These are phyloP conservation scores for Aciculoconidium aculeatum DNA, from an alignment of 805 yeast species.

Conservation along the genomic window DNA sequence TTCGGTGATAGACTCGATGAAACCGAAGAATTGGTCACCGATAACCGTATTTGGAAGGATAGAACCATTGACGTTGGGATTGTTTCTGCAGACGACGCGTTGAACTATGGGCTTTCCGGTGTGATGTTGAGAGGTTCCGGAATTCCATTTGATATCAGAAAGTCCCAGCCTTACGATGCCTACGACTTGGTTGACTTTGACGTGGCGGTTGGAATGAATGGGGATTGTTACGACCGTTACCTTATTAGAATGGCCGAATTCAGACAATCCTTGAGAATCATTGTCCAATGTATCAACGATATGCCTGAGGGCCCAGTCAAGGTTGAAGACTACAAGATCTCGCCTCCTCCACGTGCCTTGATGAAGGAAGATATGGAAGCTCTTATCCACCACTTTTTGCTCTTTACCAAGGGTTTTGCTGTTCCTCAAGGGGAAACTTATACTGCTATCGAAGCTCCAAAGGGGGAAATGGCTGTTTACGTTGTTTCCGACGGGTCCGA, in stretches of 20 bases:
- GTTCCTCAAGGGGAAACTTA: conserved; percentile 91
- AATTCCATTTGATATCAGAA: conserved; percentile 80
- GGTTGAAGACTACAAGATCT: conserved; percentile 82
- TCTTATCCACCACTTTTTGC: conserved; percentile 80
- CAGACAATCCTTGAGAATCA: conserved; percentile 83
- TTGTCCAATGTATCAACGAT: conserved; percentile 83
- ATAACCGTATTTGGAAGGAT: conserved; percentile 88
- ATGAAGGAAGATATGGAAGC: conserved; percentile 95
- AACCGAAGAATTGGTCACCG: conserved; percentile 83
- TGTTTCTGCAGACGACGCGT: conserved; percentile 81
- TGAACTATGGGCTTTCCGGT: conserved; percentile 74
- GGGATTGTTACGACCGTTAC: conserved; percentile 90
- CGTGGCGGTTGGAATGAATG: conserved; percentile 78
- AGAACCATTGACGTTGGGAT: conserved; percentile 78
- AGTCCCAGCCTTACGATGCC: conserved; percentile 85
- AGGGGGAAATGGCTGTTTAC: conserved; percentile 92
- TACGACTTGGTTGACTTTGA: conserved; percentile 83
- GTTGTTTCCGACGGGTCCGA: conserved; percentile 86
- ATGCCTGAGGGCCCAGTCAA: conserved; percentile 92
- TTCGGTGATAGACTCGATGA: conserved; percentile 91
- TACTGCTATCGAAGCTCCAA: conserved; percentile 89
- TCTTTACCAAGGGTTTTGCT: conserved; percentile 81
- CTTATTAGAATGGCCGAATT: conserved; percentile 86
- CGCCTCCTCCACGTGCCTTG: conserved; percentile 72
- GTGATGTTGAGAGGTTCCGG: conserved; percentile 92